Percentiles rank a stretch among this genome's conserved stretches.
These are phyloP conservation scores for Fusarium fracticaudum DNA, from an alignment of 2,329 filamentous ascomycete genomes.

Conservation along the genomic window DNA sequence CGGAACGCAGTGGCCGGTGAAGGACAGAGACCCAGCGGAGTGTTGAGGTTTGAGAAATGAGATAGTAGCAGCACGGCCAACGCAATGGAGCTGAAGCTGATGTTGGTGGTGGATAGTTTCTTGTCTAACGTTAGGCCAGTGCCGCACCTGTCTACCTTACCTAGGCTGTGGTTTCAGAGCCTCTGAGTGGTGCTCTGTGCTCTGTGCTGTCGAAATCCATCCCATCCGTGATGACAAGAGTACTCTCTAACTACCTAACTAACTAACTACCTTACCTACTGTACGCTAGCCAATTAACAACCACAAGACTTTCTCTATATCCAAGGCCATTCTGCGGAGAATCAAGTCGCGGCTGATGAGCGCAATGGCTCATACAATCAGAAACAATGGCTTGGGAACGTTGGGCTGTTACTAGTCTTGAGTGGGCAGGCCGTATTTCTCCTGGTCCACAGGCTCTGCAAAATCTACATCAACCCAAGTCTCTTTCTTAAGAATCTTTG, in stretches of 20 bases:
- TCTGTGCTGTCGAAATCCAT: conserved; percentile 13
- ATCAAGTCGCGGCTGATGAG: conserved; percentile 5
- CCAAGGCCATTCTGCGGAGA: neutral
- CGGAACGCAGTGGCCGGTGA: conserved; percentile 23
- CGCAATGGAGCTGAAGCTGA: neutral
- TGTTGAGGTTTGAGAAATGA: conserved; percentile 24
- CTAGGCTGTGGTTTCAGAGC: conserved; percentile 18
- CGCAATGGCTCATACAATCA: conserved; percentile 10
- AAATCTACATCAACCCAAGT: neutral
- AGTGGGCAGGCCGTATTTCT: neutral
- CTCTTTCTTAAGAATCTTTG: neutral
- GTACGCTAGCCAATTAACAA: conserved; percentile 6
- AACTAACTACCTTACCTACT: neutral
- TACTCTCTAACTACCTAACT: neutral
- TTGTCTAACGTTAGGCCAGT: conserved; percentile 12
- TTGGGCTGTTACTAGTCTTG: conserved; percentile 3
- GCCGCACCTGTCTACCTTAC: conserved; percentile 13
- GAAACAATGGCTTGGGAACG: conserved; percentile 27
- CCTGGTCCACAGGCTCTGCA: neutral
- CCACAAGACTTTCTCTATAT: neutral
- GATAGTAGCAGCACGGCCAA: conserved; percentile 11
- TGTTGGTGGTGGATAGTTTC: conserved; percentile 22
- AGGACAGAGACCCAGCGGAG: conserved; percentile 11
- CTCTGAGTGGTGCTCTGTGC: conserved; percentile 7
- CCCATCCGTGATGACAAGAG: neutral